Conservation (phyloP, 2,329 filamentous ascomycete species). For the Aspergillus fijiensis region DNA sequence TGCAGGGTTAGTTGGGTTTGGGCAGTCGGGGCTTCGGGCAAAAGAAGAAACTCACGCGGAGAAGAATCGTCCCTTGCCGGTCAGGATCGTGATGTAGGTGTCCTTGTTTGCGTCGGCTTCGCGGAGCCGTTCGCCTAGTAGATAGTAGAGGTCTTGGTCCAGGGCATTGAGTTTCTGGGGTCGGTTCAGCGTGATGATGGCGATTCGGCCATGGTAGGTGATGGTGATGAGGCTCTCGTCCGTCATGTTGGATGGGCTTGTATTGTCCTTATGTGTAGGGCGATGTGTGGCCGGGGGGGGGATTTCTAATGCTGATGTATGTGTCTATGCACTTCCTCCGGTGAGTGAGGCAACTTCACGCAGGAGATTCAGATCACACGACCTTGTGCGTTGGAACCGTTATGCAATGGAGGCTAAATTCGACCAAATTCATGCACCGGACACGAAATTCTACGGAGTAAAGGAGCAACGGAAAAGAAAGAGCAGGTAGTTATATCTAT, state of each 20-base stretch:
- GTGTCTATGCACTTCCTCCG: background rate
- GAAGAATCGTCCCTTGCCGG: conserved; percentile 78
- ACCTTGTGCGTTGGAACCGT: too few relatives aligned
- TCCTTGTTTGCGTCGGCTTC: conserved; percentile 78
- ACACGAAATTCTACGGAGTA: background rate
- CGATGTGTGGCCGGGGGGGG: background rate
- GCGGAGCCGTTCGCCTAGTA: conserved; percentile 68
- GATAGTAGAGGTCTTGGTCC: conserved; percentile 70
- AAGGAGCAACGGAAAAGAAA: background rate
- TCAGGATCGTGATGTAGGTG: conserved; percentile 79
- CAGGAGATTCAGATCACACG: too few relatives aligned
- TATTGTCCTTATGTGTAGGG: too few relatives aligned
- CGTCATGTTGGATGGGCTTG: conserved; percentile 21
- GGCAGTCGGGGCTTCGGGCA: too few relatives aligned
- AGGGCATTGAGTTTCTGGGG: conserved; percentile 86
- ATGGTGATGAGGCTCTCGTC: conserved; percentile 54
- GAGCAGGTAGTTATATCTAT: background rate
- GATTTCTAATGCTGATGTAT: too few relatives aligned
- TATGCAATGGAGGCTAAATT: too few relatives aligned
- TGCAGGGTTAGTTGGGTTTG: background rate
- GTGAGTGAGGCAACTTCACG: background rate
- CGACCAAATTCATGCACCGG: too few relatives aligned
- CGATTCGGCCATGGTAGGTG: conserved; percentile 67
- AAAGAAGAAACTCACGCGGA: conserved; percentile 64
- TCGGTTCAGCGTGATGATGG: conserved; percentile 83